Conservation (phyloP, 148 eudicot species). For the Diospyros lotus region DNA sequence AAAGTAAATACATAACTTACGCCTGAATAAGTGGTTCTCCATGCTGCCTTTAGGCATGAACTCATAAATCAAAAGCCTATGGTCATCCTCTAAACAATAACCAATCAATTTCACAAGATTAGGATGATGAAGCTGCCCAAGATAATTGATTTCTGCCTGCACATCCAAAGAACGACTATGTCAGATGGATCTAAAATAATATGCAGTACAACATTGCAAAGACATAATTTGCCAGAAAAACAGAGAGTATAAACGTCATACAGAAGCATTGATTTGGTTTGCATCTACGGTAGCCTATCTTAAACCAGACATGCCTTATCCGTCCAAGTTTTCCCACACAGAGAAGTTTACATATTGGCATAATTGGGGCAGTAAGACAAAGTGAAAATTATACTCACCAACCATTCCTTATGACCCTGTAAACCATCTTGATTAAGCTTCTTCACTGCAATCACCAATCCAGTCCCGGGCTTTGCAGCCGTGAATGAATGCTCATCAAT, state of each 20-base stretch:
- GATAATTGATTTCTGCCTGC: slow-evolving; percentile 57
- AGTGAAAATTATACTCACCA: slow-evolving; percentile 33
- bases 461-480: slow-evolving; percentile 45
- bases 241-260: background rate
- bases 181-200: background rate
- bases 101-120: slow-evolving; percentile 63
- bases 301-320: no score
- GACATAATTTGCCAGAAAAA: background rate
- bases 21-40: slow-evolving; percentile 54
- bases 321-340: no score
- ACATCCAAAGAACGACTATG: slow-evolving; percentile 1
- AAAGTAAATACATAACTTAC: slow-evolving; percentile 22
- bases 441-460: slow-evolving; percentile 56
- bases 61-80: slow-evolving; percentile 57
- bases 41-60: slow-evolving; percentile 64
- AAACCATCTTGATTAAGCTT: slow-evolving; percentile 50
- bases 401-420: slow-evolving; percentile 61
- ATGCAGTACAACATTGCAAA: slow-evolving; percentile 2
- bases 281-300: no score
- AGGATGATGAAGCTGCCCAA: slow-evolving; percentile 56
- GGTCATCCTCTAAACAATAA: slow-evolving; percentile 59
- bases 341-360: no score
- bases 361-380: background rate
- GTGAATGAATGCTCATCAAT: slow-evolving; percentile 39
- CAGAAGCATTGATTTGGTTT: background rate